Base-by-base conservation (phyloP, 768 basidiomycete species). In the Hebeloma cylindrosporum region DNA sequence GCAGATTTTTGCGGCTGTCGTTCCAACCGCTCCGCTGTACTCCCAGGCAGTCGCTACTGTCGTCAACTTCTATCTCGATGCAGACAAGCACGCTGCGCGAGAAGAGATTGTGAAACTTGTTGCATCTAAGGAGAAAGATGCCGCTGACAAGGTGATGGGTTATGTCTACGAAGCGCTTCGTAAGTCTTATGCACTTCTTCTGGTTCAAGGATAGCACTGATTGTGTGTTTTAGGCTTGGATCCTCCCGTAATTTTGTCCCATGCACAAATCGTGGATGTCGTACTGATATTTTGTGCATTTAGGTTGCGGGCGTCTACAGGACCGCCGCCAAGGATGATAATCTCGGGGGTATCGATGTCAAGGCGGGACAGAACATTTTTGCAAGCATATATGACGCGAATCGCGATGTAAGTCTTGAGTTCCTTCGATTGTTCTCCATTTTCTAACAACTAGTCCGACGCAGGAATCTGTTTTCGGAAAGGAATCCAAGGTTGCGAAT, bases 31-130 rank as follows among this genome's bases (percentile, higher is more conserved):
- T 2, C 65, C 78, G 0, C 56, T 77, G 5, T 83, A 78, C 64
- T 79, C 80, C 1, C 70, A 79, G 39, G 71, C 74, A 8, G 60
- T 85, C 30, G 68, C 76, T 3, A 73, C 76, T 42, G 71, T 83
- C 17, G 67, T 88, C 37, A 68, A 84, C 54, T 83, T 78, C 62
- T 87, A 79, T 52, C 63, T 85, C 10, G 65, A 70, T 7, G 67
- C 70, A 1, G 60, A 58, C 30, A 62, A 63, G 49, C 36, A 59
- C 43, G 36, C 58, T 13, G 69, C 66, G 20, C 66, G 71, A 7
- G 60, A 63, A 17, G 66, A 74, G 25, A 68, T 83, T 22, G 62
- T 72, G 1, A 52, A 47, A 13, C 53, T 78, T 21, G 61, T 64
- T 22, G 45, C 51, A 20, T 54, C 59, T n/a, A 40, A 49, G 13